These are phyloP conservation scores for Acephala macrosclerotiorum DNA, from an alignment of 2,329 filamentous ascomycete genomes.

Conservation along the genomic window DNA sequence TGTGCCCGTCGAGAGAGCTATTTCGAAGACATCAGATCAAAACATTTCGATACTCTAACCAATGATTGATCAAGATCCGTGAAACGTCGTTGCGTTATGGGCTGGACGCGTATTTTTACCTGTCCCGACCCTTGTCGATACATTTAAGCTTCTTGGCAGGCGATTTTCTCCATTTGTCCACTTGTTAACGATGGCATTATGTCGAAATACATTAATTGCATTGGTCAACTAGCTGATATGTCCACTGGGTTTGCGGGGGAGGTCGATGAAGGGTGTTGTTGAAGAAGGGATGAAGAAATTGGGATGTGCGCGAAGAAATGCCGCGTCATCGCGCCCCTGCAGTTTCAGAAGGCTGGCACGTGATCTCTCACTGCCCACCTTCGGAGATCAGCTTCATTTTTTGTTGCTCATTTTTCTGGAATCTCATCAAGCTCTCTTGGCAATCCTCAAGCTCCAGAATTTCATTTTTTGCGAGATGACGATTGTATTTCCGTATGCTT, in stretches of 20 bases:
- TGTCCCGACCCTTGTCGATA: background rate
- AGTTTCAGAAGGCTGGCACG: background rate
- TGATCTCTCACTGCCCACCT: background rate
- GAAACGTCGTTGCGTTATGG: background rate
- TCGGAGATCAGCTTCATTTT: too few relatives aligned
- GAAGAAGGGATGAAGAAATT: background rate
- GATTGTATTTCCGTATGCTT: too few relatives aligned
- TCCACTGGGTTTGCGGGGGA: background rate
- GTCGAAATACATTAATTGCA: background rate
- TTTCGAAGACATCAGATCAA: background rate
- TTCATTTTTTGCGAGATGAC: too few relatives aligned
- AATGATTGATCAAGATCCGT: background rate
- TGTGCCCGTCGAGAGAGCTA: background rate
- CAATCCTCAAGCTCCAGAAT: too few relatives aligned
- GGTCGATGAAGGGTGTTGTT: too few relatives aligned
- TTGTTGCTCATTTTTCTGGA: too few relatives aligned
- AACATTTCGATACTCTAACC: background rate
- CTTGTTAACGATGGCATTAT: background rate
- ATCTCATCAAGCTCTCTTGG: too few relatives aligned
- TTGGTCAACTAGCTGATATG: background rate
- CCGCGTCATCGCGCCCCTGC: background rate
- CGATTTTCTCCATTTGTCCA: background rate
- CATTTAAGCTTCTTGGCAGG: background rate
- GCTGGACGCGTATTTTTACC: background rate
- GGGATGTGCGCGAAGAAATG: background rate